Evolutionary conservation across 2,329 filamentous ascomycete genomes (phyloP).

Genomic region (Fusarium paranaense): DNA sequence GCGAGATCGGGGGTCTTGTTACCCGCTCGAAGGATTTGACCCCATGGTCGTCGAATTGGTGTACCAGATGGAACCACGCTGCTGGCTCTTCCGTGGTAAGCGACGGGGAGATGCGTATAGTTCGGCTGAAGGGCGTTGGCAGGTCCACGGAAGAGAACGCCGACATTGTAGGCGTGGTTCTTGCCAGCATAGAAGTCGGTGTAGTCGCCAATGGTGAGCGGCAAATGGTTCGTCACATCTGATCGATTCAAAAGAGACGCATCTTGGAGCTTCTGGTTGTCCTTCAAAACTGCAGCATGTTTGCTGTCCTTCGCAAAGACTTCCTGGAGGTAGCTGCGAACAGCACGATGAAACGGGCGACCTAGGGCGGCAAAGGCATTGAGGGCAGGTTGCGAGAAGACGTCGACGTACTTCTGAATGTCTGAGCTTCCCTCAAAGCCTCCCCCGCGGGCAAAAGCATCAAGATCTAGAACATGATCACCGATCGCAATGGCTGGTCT

Average conservation of each 20-base stretch:
- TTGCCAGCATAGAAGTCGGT: slow-evolving; percentile 87
- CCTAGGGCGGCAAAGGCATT: slow-evolving; percentile 64
- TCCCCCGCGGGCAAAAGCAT: slow-evolving; percentile 63
- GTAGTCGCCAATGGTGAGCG: slow-evolving; percentile 84
- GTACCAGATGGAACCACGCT: slow-evolving; percentile 82
- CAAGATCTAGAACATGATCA: slow-evolving; percentile 76
- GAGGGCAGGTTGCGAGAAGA: slow-evolving; percentile 45
- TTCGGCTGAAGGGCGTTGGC: slow-evolving; percentile 83
- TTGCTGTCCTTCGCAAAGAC: slow-evolving; percentile 67
- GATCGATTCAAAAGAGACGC: slow-evolving; percentile 45
- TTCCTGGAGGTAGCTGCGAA: slow-evolving; percentile 77
- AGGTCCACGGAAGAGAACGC: slow-evolving; percentile 78
- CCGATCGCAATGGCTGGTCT: slow-evolving; percentile 80
- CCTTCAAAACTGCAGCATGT: slow-evolving; percentile 47
- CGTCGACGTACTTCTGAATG: slow-evolving; percentile 39
- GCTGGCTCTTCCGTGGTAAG: slow-evolving; percentile 83
- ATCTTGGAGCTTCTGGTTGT: slow-evolving; percentile 50
- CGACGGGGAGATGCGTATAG: slow-evolving; percentile 83
- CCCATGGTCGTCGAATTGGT: slow-evolving; percentile 76
- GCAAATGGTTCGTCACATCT: slow-evolving; percentile 75
- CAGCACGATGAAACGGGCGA: slow-evolving; percentile 73
- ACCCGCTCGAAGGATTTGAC: slow-evolving; percentile 70
- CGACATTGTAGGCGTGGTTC: slow-evolving; percentile 79
- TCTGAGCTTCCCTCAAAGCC: slow-evolving; percentile 53
- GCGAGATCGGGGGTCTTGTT: slow-evolving; percentile 66